Evolutionary conservation across 179 eudicot genomes (phyloP).

Genomic region (Pouteria campechiana): DNA sequence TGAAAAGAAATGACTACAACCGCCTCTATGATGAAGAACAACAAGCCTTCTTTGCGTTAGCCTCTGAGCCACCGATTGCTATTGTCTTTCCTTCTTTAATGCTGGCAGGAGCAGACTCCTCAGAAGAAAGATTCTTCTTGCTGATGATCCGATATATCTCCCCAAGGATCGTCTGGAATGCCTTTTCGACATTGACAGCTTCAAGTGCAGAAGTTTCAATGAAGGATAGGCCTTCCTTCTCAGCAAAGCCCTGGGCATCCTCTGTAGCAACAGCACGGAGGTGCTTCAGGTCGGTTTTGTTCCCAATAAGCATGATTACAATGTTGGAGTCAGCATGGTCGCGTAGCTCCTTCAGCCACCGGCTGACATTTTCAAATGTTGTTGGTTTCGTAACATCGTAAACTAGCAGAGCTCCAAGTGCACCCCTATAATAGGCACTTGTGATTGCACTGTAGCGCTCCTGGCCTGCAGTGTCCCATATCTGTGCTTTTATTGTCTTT

Average conservation of each 20-base stretch:
- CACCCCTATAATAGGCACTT: slow-evolving; percentile 48
- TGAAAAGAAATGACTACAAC: neutral
- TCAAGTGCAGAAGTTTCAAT: slow-evolving; percentile 48
- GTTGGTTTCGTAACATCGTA: slow-evolving; percentile 44
- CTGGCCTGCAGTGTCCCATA: slow-evolving; percentile 59
- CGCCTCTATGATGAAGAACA: slow-evolving; percentile 26
- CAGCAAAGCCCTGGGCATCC: slow-evolving; percentile 48
- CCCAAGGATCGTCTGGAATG: slow-evolving; percentile 34
- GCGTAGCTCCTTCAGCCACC: slow-evolving; percentile 51
- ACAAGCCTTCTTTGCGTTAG: slow-evolving; percentile 31
- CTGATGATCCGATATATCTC: slow-evolving; percentile 45
- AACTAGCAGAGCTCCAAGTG: slow-evolving; percentile 45
- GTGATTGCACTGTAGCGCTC: slow-evolving; percentile 53
- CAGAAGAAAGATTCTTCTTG: slow-evolving; percentile 31
- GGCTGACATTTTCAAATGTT: slow-evolving; percentile 40
- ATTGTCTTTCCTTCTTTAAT: slow-evolving; percentile 42
- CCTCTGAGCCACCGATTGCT: slow-evolving; percentile 24
- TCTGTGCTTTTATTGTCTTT: slow-evolving; percentile 46
- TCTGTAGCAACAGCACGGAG: slow-evolving; percentile 44
- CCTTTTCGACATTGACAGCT: slow-evolving; percentile 40
- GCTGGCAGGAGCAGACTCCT: slow-evolving; percentile 20
- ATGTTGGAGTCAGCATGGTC: slow-evolving; percentile 48
- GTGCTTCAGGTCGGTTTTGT: slow-evolving; percentile 46
- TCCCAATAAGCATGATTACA: slow-evolving; percentile 49
- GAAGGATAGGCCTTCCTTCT: slow-evolving; percentile 45